These are phyloP conservation scores for Serendipita indica DNA, from an alignment of 768 basidiomycete species.

Conservation along the genomic window DNA sequence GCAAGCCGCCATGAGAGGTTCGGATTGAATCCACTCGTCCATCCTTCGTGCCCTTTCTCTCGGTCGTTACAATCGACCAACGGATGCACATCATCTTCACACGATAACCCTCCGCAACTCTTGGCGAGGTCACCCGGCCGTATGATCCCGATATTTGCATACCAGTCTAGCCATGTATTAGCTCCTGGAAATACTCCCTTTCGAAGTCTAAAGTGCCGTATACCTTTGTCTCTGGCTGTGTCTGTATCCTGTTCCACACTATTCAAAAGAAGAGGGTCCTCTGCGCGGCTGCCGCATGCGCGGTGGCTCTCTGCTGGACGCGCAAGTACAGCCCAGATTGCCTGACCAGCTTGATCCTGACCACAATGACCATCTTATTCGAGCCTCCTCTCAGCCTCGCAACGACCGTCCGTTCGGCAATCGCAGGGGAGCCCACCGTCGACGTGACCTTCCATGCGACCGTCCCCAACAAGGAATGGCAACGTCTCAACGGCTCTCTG, in stretches of 20 bases:
- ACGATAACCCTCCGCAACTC: not conserved
- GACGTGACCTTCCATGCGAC: not conserved
- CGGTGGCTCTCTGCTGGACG: too few relatives aligned
- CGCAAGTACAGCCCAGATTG: too few relatives aligned
- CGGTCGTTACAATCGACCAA: not conserved
- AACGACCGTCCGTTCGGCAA: not conserved
- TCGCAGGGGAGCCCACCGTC: not conserved
- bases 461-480: not conserved
- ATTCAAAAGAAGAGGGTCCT: too few relatives aligned
- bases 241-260: not conserved
- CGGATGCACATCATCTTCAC: not conserved
- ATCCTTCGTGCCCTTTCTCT: not conserved
- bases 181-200: not conserved
- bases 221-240: not conserved
- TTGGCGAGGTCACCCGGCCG: not conserved
- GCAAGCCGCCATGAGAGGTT: constrained; percentile 8
- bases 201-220: not conserved
- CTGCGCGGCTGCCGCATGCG: too few relatives aligned
- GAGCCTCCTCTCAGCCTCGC: not conserved
- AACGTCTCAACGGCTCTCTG: not conserved
- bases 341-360: not conserved
- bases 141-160: not conserved
- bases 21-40: not conserved
- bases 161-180: constrained; percentile 3
- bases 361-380: not conserved